Base-by-base conservation (phyloP, 345 rosid genomes). In the Pugionium cornutum region DNA sequence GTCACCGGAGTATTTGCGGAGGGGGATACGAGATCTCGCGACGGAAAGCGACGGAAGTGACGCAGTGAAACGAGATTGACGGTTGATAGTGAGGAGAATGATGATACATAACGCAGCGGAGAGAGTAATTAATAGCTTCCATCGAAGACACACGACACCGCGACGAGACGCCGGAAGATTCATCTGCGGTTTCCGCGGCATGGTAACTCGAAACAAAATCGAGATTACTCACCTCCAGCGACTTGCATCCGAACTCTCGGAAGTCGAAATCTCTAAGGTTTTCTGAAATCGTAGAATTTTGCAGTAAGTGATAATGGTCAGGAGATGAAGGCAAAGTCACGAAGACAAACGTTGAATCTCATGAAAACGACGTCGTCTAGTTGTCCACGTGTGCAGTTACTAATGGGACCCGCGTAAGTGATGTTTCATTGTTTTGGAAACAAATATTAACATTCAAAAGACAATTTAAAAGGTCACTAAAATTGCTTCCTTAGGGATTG, bases 61-160 rank as follows among this genome's bases (percentile, higher is more conserved):
- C 29, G 78, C 6, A 47, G 63, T 60, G 53, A 64, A 45, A 39
- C 68, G 67, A 64, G 72, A 59, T 3, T 53, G 75, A 64, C 49
- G 69, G 56, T 83, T 83, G 59, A 89, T 78, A 7, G 82, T 58
- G 66, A 81, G 27, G 51, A 94, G 77, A 44, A 84, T 81, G 44
- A 83, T 9, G 58, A 84, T 31, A 56, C 86, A 88, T 50, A 92
- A 72, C 2, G 75, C 42, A 53, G 83, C 27, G 46, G 83, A 86
- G 69, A 90, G 44, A 70, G 80, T 8, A 67, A 84, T 37, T 25
- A 80, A 68, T 8, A 86, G 78, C 85, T 83, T 90, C 94, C 88
- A 90, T 53, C 79, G 78, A 6, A 77, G 60, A 88, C 87, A 77
- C 37, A 86, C 41, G 50, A 68, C 77, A 75, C 69, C 80, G 64